Evolutionary conservation across 1,284 basidiomycete genomes (phyloP), one percentile per base, ranked within the genome.

Genomic region (Veloboletus limbatus): DNA sequence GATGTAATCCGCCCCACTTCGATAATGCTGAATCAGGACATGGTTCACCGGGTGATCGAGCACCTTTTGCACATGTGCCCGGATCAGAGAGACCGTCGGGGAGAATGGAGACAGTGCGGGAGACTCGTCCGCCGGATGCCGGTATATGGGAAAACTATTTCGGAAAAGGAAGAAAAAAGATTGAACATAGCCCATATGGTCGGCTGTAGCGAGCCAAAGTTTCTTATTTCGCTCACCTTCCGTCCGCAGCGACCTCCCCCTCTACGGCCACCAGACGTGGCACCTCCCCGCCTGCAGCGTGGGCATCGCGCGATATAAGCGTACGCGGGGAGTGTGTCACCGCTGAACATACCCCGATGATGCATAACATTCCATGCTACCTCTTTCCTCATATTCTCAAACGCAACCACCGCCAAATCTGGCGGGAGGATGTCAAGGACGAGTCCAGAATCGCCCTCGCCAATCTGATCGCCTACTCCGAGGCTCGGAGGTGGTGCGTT

Each of bases 1-100:
- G 53, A 89, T 89, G 63, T 84, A 86, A 63, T 89, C 87, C 26
- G 77, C 77, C 8, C 87, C 87, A 13, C 71, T 73, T 46, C 86
- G 82, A 60, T 89, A 89, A 58, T 78, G 74, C 59, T 89, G 87
- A 45, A 89, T 86, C 25, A 89, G 75, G 28, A 84, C 86, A 52
- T 89, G 86, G 58, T 89, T 89, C 10, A 89, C 77, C 2, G 80
- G 80, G 48, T 85, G 82, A 30, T 69, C 49, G 16, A 79, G 56
- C 14, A 71, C 69, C 38, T 69, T 64, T 52, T 87, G 76, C 20
- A 85, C 82, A 43, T 76, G 72, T 18, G 74, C 68, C 4, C 80
- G 81, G 52, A 89, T 87, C 16, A 69, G 59, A 6, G 74, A 67
- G 14, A 88, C 82, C 0, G 81, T 85, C 0, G 79, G 76, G 4